These are phyloP conservation scores for Yamadazyma phyllophila DNA, from an alignment of 805 yeast genomes.

Conservation along the genomic window DNA sequence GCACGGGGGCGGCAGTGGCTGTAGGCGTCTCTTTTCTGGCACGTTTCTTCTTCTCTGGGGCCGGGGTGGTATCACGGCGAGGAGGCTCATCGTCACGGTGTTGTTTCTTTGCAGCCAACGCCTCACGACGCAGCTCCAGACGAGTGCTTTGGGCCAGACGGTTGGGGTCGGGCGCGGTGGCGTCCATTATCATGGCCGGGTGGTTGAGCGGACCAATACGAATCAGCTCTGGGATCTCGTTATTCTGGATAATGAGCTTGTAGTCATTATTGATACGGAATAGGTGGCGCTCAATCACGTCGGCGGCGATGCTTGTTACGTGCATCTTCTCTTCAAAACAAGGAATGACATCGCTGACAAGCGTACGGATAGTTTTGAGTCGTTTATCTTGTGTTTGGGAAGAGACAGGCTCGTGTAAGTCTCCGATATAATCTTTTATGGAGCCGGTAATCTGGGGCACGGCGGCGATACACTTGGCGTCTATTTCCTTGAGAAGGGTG, in stretches of 20 bases:
- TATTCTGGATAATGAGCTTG: conserved; percentile 63
- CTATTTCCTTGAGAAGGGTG: conserved; percentile 87
- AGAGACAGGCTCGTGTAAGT: conserved; percentile 15
- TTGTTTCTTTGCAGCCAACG: conserved; percentile 84
- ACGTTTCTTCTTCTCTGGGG: conserved; percentile 18
- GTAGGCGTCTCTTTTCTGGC: conserved; percentile 13
- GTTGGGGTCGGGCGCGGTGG: conserved; percentile 45
- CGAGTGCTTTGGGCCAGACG: conserved; percentile 72
- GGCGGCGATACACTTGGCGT: conserved; percentile 83
- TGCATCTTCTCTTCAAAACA: conserved; percentile 97
- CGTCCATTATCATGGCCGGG: conserved; percentile 79
- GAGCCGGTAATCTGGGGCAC: conserved; percentile 62
- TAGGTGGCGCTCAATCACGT: conserved; percentile 65
- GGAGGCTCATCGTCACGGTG: conserved; percentile 32
- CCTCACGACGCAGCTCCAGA: conserved; percentile 86
- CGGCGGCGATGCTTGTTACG: conserved; percentile 88
- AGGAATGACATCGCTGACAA: conserved; percentile 73
- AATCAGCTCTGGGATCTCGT: conserved; percentile 79
- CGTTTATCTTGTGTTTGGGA: conserved; percentile 1
- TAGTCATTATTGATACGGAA: conserved; percentile 77
- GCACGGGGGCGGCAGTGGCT: not conserved
- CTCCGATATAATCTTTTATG: conserved; percentile 46
- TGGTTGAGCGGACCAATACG: conserved; percentile 80
- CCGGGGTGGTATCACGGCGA: conserved; percentile 18
- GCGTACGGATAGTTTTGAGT: conserved; percentile 33